Percentiles rank a stretch among this genome's conserved stretches.
Evolutionary conservation across 495 filamentous ascomycete genomes (phyloP).

Genomic region (Letharia lupina): DNA sequence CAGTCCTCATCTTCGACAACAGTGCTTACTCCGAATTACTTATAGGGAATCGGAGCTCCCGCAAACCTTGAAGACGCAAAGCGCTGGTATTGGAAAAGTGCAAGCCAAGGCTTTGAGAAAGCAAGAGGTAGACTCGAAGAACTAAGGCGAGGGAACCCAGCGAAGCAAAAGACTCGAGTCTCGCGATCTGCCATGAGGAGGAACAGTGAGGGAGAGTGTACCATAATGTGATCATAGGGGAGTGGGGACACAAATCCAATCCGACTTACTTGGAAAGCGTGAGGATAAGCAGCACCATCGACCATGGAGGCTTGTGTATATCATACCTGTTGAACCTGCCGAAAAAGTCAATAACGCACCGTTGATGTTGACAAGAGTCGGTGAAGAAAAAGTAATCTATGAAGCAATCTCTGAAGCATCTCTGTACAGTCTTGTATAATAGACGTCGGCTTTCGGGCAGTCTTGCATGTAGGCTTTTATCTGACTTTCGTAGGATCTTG

Average conservation of each 20-base stretch:
- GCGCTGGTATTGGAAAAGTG: conserved; percentile 75
- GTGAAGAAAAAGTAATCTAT: neutral
- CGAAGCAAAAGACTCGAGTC: conserved; percentile 20
- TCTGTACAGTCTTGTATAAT: neutral
- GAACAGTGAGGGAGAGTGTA: conserved; percentile 20
- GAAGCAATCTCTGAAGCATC: neutral
- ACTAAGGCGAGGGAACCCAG: conserved; percentile 35
- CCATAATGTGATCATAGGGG: conserved; percentile 14
- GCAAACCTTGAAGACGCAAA: conserved; percentile 90
- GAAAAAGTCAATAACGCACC: neutral
- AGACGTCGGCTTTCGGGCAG: neutral
- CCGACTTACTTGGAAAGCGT: neutral
- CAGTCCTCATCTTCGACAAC: neutral
- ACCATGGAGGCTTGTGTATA: neutral
- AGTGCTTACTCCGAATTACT: neutral
- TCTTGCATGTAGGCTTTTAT: too few species aligned
- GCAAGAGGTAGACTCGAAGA: conserved; percentile 88
- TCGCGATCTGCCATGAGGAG: conserved; percentile 20
- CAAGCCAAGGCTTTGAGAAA: conserved; percentile 90
- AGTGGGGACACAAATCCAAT: neutral
- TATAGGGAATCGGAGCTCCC: conserved; percentile 68
- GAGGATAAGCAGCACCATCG: neutral
- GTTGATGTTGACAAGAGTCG: neutral
- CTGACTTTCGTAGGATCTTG: neutral
- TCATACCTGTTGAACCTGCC: neutral